A percentile compares a stretch with the other conserved stretches of the same genome.
phyloP scores from a whole-genome alignment of 805 yeast species.

The Pichia deserticola region DNA sequence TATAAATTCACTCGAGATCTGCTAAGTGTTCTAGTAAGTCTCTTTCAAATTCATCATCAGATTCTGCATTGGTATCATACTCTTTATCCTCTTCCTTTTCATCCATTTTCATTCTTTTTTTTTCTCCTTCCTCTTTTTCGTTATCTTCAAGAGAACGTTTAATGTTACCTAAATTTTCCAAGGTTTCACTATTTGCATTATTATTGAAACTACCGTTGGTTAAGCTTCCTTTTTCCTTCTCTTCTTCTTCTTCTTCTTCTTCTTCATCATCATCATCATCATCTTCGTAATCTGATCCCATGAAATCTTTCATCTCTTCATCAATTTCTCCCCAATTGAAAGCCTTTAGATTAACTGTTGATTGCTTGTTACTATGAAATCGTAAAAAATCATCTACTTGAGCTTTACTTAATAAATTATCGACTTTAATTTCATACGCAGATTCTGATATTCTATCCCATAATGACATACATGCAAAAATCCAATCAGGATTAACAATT shows the following conservation, averaged over 20 bases:
- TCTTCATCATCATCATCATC: constrained; percentile 22
- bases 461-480: constrained; percentile 71
- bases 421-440: constrained; percentile 48
- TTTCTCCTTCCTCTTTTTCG: constrained; percentile 10
- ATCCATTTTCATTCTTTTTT: constrained; percentile 17
- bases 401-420: constrained; percentile 36
- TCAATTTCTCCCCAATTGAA: constrained; percentile 48
- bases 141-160: background rate
- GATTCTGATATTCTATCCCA: constrained; percentile 69
- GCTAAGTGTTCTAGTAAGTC: constrained; percentile 45
- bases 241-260: constrained; percentile 12
- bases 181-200: background rate
- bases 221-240: constrained; percentile 19
- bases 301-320: constrained; percentile 48
- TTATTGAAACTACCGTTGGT: background rate
- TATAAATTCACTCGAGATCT: constrained; percentile 29
- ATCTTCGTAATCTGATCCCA: constrained; percentile 39
- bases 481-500: constrained; percentile 90
- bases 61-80: constrained; percentile 15
- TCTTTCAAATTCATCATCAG: constrained; percentile 40
- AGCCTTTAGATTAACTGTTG: constrained; percentile 34
- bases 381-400: constrained; percentile 39
- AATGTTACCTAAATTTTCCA: background rate
- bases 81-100: constrained; percentile 14
- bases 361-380: constrained; percentile 31